Base-by-base conservation (phyloP, 2,329 filamentous ascomycete genomes). In the Trichothecium sympodiale region DNA sequence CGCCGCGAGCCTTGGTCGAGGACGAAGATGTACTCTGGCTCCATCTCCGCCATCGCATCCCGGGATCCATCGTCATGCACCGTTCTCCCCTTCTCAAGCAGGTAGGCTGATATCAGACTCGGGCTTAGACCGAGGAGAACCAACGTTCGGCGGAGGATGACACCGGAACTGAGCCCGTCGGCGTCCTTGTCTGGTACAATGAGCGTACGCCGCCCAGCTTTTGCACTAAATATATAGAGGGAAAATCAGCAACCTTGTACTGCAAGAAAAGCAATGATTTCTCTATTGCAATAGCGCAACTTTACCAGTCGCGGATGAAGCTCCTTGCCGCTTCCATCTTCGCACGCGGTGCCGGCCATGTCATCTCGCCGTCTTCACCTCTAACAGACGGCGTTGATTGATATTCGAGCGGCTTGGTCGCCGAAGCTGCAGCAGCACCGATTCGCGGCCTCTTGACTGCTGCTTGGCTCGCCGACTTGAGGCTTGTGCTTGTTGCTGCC, bases 181-280 rank as follows among this genome's bases (percentile, higher is more conserved):
- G 76, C 76, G 44, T 82, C 77, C 47, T 81, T 82, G 48, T 83
- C 78, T 0, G 79, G 79, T 0, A 81, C 64, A 12, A 83, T 74
- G 14, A 82, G 53, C 1, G 69, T 71, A 26, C 56, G 61, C 38
- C 71, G 62, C 8, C 64, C 54, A 9, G 69, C 56, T 13, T 57
- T 46, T 14, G 65, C 74, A 51, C 75, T n/a, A n/a, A n/a, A n/a
- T n/a, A n/a, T 78, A 41, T 9, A 34, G 17, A 27, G 5, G 1
- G 8, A 23, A 18, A 15, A 25, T n/a, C n/a, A n/a, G n/a, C n/a
- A n/a, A 16, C 33, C 34, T 50, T 38, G 42, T 41, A 9, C 23
- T 27, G 20, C 14, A 28, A 5, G 20, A 8, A 29, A 10, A 28
- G 9, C 25, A 8, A 37, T 20, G 6, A 12, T 17, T 6, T 15